These are phyloP conservation scores for Funneliformis mosseae DNA, from an alignment of 192 early-diverging fungal species.

Conservation along the genomic window DNA sequence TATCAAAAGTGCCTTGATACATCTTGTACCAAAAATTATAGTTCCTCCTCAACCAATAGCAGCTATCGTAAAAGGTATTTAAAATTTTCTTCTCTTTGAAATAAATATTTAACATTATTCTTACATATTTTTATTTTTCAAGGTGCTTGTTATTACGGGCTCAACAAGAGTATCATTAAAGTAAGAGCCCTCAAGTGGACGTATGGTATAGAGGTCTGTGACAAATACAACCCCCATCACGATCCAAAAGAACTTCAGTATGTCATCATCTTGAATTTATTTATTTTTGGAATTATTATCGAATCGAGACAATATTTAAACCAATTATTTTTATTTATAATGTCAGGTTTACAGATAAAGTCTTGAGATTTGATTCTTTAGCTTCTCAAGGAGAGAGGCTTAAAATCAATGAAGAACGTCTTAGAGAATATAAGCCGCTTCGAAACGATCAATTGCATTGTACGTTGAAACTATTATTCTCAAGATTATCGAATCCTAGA, in stretches of 20 bases:
- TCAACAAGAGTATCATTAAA: conserved; percentile 1
- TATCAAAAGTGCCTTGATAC: conserved; percentile 50
- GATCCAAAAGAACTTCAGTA: neutral
- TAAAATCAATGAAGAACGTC: neutral
- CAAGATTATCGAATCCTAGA: neutral
- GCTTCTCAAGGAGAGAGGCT: neutral
- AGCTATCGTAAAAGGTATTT: conserved; percentile 57
- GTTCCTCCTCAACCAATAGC: conserved; percentile 55
- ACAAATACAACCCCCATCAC: neutral
- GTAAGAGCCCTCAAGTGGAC: neutral
- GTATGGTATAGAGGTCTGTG: conserved; percentile 12
- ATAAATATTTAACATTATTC: no score
- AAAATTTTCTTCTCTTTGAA: neutral
- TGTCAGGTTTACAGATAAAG: neutral
- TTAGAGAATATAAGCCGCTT: neutral
- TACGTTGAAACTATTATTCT: neutral
- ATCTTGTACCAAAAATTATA: conserved; percentile 47
- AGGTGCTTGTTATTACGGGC: conserved; percentile 36
- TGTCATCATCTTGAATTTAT: neutral
- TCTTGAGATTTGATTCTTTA: neutral
- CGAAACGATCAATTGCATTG: neutral
- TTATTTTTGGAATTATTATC: neutral
- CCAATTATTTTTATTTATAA: neutral
- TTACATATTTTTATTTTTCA: neutral
- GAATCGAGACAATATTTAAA: neutral